Percentiles rank a stretch among this genome's conserved stretches.
phyloP scores from a whole-genome alignment of 805 yeast species.

The Zygosaccharomyces pseudorouxii region DNA sequence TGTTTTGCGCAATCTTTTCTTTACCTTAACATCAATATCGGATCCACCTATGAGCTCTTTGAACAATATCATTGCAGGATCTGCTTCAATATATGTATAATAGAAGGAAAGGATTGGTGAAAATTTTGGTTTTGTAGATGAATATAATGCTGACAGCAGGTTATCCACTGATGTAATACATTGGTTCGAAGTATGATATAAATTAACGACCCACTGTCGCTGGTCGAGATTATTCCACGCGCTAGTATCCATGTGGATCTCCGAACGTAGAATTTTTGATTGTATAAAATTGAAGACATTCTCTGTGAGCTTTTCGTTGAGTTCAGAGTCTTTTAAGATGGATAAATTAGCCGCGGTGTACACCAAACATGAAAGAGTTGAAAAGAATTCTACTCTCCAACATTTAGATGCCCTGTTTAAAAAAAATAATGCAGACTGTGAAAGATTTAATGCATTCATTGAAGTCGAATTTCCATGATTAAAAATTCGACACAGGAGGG shows the following conservation, averaged over 20 bases:
- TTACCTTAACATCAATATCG: conserved; percentile 36
- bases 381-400: conserved; percentile 52
- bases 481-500: conserved; percentile 42
- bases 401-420: conserved; percentile 43
- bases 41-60: conserved; percentile 17
- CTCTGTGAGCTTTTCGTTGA: conserved; percentile 32
- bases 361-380: conserved; percentile 46
- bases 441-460: conserved; percentile 23
- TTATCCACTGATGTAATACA: conserved; percentile 44
- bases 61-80: conserved; percentile 37
- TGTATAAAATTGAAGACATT: conserved; percentile 35
- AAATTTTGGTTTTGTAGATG: conserved; percentile 51
- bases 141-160: conserved; percentile 40
- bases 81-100: conserved; percentile 48
- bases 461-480: conserved; percentile 33
- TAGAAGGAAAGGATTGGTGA: conserved; percentile 48
- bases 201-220: conserved; percentile 45
- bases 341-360: conserved; percentile 46
- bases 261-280: conserved; percentile 20
- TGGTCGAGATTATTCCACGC: conserved; percentile 46
- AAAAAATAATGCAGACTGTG: conserved; percentile 43
- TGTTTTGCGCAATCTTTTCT: conserved; percentile 34
- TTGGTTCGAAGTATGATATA: conserved; percentile 44
- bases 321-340: conserved; percentile 31
- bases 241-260: conserved; percentile 24